Evolutionary conservation across 192 early-diverging fungal species (phyloP), one percentile per base, ranked within the genome.

Genomic region (Rhizoclosmatium sp.): DNA sequence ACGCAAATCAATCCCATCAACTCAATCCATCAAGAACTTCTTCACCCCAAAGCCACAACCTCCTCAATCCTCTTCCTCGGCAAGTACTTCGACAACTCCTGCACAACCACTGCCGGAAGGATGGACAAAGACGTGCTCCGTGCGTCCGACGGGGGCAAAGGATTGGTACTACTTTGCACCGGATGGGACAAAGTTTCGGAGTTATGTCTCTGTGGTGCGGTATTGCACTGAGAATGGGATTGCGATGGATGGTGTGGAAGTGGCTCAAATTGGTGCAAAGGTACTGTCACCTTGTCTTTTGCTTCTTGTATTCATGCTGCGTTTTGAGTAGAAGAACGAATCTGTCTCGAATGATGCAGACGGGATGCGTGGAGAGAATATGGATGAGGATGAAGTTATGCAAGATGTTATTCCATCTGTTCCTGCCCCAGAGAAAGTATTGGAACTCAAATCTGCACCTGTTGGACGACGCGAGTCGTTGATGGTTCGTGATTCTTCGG

Each of bases 181-280:
- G 10, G 75, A 66, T 23, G 75, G 75, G 23, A 21, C 47, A 9
- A 65, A 49, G 47, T 66, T 76, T 9, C 9, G 75, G 9, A 66
- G 64, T 56, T 66, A 62, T 44, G 75, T 67, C 23, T 61, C 75
- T 41, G 75, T 76, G 4, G 16, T 47, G 21, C 5, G 65, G 23
- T 56, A 76, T 46, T 76, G 75, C 1, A 56, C 16, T 19, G 69
- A 71, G 49, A 71, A 71, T 49, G 69, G 51, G 2, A 69, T 69
- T 69, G 44, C 39, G 47, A 46, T 69, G 54, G 1, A 56, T 56
- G 46, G 47, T 4, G 39, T 14, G 10, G 39, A 40, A 0, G 19
- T 40, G 31, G 31, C 31, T 31, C 31, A 31, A 58, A 58, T 0
- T 1, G 14, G 14, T 16, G 21, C 21, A 58, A 58, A 58, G 56